These are phyloP conservation scores for Orbilia quercus DNA, from an alignment of 2,329 filamentous ascomycete species.

Conservation along the genomic window DNA sequence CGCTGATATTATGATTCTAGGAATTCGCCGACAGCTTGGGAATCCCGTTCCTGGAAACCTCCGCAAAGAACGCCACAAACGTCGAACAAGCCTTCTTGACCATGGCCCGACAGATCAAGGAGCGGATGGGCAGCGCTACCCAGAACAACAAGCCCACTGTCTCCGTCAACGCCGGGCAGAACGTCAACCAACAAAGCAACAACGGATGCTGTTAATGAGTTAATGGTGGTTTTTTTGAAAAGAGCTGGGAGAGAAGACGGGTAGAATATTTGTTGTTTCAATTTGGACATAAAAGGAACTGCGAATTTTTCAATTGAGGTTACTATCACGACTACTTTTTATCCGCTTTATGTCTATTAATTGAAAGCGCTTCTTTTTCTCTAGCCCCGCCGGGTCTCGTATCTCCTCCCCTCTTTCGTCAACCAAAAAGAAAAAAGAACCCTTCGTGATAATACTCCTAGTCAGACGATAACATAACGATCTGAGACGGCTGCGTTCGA, in stretches of 20 bases:
- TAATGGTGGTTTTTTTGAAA: conserved; percentile 10
- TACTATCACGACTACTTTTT: conserved; percentile 43
- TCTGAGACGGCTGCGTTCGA: conserved; percentile 26
- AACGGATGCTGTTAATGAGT: conserved; percentile 85
- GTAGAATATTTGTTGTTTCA: conserved; percentile 54
- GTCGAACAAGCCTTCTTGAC: conserved; percentile 99
- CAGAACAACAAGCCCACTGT: conserved; percentile 98
- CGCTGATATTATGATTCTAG: conserved; percentile 66
- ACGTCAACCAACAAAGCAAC: conserved; percentile 86
- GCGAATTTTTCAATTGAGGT: conserved; percentile 43
- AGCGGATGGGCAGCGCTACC: conserved; percentile 90
- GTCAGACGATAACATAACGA: conserved; percentile 42
- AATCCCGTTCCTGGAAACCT: conserved; percentile 99
- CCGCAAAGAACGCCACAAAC: conserved; percentile 99
- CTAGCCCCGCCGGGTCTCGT: conserved; percentile 19
- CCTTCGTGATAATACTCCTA: conserved; percentile 41
- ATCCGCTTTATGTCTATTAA: conserved; percentile 56
- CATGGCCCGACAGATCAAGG: conserved; percentile 98
- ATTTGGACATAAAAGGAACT: conserved; percentile 54
- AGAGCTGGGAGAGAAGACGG: conserved; percentile 33
- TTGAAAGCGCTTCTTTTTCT: conserved; percentile 52
- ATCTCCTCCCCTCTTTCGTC: conserved; percentile 4
- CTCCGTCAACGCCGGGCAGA: conserved; percentile 86
- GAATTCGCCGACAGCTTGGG: conserved; percentile 99
- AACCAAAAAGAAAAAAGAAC: too few species aligned